phyloP scores from a whole-genome alignment of 345 rosid species.

The Corchorus capsularis region DNA sequence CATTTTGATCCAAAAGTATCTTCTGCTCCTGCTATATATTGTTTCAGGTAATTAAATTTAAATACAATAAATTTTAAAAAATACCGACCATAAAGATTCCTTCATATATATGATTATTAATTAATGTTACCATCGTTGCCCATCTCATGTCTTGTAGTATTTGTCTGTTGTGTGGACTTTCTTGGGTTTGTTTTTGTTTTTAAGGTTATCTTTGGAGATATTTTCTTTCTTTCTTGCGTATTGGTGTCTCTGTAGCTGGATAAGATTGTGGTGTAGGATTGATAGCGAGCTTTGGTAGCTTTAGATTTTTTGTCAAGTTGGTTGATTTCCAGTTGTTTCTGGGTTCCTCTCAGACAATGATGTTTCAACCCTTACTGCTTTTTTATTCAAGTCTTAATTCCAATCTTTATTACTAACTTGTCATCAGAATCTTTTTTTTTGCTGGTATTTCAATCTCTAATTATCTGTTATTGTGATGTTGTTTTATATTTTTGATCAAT shows the following conservation, averaged over 20 bases:
- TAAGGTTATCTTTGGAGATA: constrained; percentile 13
- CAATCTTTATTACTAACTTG: background rate
- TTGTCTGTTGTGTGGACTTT: constrained; percentile 18
- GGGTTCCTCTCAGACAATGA: constrained; percentile 34
- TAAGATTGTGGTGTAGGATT: constrained; percentile 55
- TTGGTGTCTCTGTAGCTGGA: constrained; percentile 26
- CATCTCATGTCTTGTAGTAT: background rate
- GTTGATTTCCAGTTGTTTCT: constrained; percentile 41
- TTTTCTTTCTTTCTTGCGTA: constrained; percentile 3
- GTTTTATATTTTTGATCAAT: constrained; percentile 7
- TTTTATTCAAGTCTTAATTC: background rate
- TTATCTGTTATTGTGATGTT: constrained; percentile 16
- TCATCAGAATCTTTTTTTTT: constrained; percentile 4
- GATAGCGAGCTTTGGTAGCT: constrained; percentile 40
- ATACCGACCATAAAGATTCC: background rate
- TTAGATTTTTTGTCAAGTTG: constrained; percentile 54
- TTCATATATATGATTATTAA: background rate
- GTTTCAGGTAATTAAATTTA: constrained; percentile 6
- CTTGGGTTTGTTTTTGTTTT: constrained; percentile 19
- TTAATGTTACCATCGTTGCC: background rate
- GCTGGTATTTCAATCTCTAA: background rate
- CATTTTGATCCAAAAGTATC: background rate
- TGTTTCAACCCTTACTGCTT: constrained; percentile 1
- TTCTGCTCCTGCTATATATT: background rate
- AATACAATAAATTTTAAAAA: background rate